These are phyloP conservation scores for Aureobasidium sp. DNA, from an alignment of 2,329 filamentous ascomycete species.

Conservation along the genomic window DNA sequence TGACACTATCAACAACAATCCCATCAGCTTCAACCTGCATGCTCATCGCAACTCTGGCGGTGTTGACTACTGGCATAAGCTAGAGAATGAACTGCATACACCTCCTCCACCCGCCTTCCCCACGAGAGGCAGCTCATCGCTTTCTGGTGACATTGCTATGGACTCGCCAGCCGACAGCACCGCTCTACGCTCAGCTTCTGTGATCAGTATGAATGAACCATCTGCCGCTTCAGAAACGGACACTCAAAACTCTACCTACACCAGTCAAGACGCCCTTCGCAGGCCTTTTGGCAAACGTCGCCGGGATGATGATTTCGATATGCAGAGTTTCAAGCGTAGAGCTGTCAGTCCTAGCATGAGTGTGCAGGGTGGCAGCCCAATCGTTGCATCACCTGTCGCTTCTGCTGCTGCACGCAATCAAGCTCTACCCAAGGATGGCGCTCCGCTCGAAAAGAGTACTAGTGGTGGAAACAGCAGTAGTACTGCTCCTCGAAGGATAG, in stretches of 20 bases:
- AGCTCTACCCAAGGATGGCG: constrained; percentile 41
- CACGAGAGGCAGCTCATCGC: constrained; percentile 32
- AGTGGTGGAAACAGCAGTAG: constrained; percentile 12
- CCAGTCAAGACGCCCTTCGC: constrained; percentile 24
- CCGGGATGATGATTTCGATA: constrained; percentile 84
- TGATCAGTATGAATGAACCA: constrained; percentile 7
- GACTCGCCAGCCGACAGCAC: constrained; percentile 48
- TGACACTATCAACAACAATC: constrained; percentile 39
- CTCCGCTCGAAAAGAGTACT: constrained; percentile 20
- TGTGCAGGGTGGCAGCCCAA: constrained; percentile 71
- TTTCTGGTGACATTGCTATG: constrained; percentile 59
- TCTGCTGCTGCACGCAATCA: constrained; percentile 34
- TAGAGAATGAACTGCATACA: constrained; percentile 57
- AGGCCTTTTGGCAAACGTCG: constrained; percentile 56
- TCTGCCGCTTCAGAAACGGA: background rate
- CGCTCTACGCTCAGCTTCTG: constrained; percentile 6
- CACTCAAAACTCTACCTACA: constrained; percentile 16
- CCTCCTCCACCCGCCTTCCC: constrained; percentile 56
- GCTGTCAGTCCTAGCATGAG: constrained; percentile 90
- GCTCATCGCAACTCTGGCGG: constrained; percentile 64
- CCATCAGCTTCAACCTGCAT: constrained; percentile 67
- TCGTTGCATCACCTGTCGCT: constrained; percentile 65
- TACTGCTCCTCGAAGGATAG: constrained; percentile 43
- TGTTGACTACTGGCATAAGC: constrained; percentile 69
- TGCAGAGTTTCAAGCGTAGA: constrained; percentile 77